These are phyloP conservation scores for Colletotrichum euphorbiae DNA, from an alignment of 2,329 filamentous ascomycete genomes.

Conservation along the genomic window DNA sequence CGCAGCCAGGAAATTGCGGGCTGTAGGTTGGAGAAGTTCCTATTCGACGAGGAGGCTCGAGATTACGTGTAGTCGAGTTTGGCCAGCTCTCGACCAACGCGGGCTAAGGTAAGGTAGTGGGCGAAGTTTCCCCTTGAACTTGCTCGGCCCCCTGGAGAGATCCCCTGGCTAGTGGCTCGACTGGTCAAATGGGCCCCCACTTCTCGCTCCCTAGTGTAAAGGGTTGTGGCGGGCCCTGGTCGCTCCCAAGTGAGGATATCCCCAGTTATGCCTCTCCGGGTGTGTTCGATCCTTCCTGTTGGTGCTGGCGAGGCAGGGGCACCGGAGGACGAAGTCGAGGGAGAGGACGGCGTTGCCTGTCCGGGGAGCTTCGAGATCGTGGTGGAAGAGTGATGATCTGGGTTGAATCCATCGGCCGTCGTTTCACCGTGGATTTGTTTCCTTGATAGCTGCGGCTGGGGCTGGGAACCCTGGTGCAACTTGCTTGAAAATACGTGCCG, in stretches of 20 bases:
- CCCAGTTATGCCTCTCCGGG: constrained; percentile 24
- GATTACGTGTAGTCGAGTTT: not conserved
- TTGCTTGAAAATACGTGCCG: not conserved
- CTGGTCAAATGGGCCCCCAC: constrained; percentile 24
- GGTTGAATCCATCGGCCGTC: constrained; percentile 12
- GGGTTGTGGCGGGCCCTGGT: constrained; percentile 20
- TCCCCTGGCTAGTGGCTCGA: constrained; percentile 23
- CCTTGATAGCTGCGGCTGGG: constrained; percentile 7
- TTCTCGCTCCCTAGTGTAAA: constrained; percentile 21
- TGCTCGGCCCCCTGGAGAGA: not conserved
- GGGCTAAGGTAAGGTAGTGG: constrained; percentile 32
- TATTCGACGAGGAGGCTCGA: constrained; percentile 24
- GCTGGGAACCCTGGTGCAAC: not conserved
- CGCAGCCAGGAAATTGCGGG: constrained; percentile 39
- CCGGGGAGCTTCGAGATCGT: constrained; percentile 14
- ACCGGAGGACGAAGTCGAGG: not conserved
- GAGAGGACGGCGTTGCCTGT: not conserved
- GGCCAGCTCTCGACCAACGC: not conserved
- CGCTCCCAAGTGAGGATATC: constrained; percentile 23
- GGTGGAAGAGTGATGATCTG: constrained; percentile 1
- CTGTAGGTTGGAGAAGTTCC: constrained; percentile 28
- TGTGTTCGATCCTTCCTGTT: constrained; percentile 21
- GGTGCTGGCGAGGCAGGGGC: constrained; percentile 10
- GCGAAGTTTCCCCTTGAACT: not conserved
- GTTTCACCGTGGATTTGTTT: constrained; percentile 35